These are phyloP conservation scores for Aeminium ludgeri DNA, from an alignment of 495 filamentous ascomycete species.

Conservation along the genomic window DNA sequence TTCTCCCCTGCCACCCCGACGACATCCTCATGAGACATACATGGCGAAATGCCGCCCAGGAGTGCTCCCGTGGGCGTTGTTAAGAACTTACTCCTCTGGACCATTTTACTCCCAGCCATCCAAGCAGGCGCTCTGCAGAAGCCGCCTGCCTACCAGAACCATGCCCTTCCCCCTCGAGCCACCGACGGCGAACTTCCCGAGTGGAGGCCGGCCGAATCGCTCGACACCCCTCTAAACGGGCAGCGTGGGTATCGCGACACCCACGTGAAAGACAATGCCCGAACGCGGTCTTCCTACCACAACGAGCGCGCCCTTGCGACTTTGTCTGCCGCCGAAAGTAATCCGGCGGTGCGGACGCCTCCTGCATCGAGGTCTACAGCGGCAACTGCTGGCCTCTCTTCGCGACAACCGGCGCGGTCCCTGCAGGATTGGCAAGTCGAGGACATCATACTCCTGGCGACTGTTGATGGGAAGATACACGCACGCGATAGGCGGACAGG, in stretches of 20 bases:
- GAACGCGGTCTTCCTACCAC: slow-evolving; percentile 29
- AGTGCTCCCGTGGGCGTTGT: slow-evolving; percentile 4
- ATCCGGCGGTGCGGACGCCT: slow-evolving; percentile 25
- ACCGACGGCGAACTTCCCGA: slow-evolving; percentile 12
- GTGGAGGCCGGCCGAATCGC: slow-evolving; percentile 17
- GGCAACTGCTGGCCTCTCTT: slow-evolving; percentile 51
- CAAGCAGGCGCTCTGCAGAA: slow-evolving; percentile 25
- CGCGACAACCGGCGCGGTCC: slow-evolving; percentile 78
- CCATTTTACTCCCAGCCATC: slow-evolving; percentile 17
- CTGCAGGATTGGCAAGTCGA: slow-evolving; percentile 98
- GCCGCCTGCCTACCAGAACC: slow-evolving; percentile 16
- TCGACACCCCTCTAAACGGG: slow-evolving; percentile 21
- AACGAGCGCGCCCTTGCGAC: slow-evolving; percentile 89
- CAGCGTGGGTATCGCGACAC: slow-evolving; percentile 6
- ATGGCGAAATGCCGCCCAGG: slow-evolving; percentile 15
- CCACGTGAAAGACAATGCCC: slow-evolving; percentile 21
- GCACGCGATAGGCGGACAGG: slow-evolving; percentile 82
- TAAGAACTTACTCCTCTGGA: slow-evolving; percentile 8
- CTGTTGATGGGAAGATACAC: slow-evolving; percentile 91
- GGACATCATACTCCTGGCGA: slow-evolving; percentile 98
- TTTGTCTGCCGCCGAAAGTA: slow-evolving; percentile 59
- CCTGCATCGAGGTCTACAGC: slow-evolving; percentile 44
- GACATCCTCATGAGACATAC: not conserved
- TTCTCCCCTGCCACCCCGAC: too few species aligned
- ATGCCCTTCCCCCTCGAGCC: slow-evolving; percentile 10